Evolutionary conservation across 2,329 filamentous ascomycete genomes (phyloP).

Genomic region (Penicillium sp.): DNA sequence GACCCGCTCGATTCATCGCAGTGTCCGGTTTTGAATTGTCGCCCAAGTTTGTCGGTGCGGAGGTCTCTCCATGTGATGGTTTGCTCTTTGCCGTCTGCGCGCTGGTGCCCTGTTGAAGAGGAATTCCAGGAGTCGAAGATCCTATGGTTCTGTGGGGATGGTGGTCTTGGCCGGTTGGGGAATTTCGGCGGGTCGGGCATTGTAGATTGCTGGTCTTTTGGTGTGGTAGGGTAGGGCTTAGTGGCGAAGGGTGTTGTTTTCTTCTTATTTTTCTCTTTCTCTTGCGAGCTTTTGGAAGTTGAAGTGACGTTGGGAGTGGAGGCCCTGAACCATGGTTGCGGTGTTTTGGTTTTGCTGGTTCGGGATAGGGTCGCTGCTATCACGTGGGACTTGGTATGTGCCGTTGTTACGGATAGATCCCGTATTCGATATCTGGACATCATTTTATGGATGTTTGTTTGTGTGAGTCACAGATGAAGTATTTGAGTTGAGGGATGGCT

Average conservation of each 20-base stretch:
- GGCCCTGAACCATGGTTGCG: constrained; percentile 15
- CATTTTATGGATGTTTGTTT: no score
- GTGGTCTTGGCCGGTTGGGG: background rate
- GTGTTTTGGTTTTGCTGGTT: constrained; percentile 28
- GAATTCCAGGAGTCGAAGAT: constrained; percentile 57
- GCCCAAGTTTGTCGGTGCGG: constrained; percentile 65
- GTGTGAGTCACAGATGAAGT: background rate
- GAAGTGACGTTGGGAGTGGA: constrained; percentile 10
- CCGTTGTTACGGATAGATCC: background rate
- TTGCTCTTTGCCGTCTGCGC: constrained; percentile 62
- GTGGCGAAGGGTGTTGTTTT: background rate
- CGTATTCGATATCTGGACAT: background rate
- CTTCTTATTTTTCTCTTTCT: background rate
- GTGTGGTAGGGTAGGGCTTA: background rate
- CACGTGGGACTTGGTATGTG: constrained; percentile 12
- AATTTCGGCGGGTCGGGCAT: background rate
- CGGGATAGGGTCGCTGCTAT: constrained; percentile 16
- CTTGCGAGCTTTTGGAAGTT: background rate
- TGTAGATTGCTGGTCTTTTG: background rate
- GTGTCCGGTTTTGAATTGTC: constrained; percentile 65
- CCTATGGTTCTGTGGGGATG: constrained; percentile 23
- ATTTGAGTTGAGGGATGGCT: background rate
- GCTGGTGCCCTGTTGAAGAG: constrained; percentile 74
- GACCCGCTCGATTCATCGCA: constrained; percentile 37
- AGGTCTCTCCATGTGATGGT: constrained; percentile 69